Percentiles rank a stretch among this genome's conserved stretches.
Evolutionary conservation across 352 stramenopile genomes (phyloP).

Genomic region (Pythium phragmiticola): DNA sequence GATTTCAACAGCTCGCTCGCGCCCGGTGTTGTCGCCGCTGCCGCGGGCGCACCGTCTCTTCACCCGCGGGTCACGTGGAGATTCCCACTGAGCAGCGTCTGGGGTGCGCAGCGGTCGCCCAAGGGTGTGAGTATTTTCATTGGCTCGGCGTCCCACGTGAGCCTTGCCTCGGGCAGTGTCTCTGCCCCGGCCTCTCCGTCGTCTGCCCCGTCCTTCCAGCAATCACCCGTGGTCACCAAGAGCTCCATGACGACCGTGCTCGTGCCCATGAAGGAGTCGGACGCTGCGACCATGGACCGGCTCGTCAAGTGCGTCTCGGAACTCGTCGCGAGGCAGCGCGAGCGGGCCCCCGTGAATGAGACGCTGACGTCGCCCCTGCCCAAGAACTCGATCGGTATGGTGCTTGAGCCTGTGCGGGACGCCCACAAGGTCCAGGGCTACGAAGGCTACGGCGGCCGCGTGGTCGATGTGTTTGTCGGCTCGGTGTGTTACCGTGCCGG

Average conservation of each 20-base stretch:
- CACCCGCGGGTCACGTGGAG: constrained; percentile 48
- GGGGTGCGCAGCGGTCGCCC: constrained; percentile 41
- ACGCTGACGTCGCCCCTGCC: constrained; percentile 41
- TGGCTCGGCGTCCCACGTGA: constrained; percentile 36
- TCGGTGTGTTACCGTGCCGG: constrained; percentile 50
- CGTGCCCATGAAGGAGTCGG: constrained; percentile 40
- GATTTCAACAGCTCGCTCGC: constrained; percentile 36
- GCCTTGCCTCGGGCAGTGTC: constrained; percentile 21
- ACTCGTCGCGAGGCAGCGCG: constrained; percentile 41
- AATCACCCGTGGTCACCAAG: constrained; percentile 32
- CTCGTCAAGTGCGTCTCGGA: constrained; percentile 43
- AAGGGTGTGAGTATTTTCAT: constrained; percentile 53
- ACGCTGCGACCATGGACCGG: constrained; percentile 28
- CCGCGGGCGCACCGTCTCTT: constrained; percentile 4
- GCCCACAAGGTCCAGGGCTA: constrained; percentile 33
- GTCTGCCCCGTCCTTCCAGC: neutral
- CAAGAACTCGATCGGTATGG: constrained; percentile 49
- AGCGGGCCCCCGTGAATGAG: constrained; percentile 34
- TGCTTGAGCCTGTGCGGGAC: constrained; percentile 46
- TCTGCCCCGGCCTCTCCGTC: constrained; percentile 16
- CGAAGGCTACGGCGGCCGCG: constrained; percentile 42
- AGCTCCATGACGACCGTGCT: constrained; percentile 54
- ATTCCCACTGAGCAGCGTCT: constrained; percentile 40
- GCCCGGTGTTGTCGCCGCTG: constrained; percentile 9
- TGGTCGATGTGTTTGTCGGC: constrained; percentile 52